Evolutionary conservation across 2,329 filamentous ascomycete species (phyloP).

Genomic region (Madurella fahalii): DNA sequence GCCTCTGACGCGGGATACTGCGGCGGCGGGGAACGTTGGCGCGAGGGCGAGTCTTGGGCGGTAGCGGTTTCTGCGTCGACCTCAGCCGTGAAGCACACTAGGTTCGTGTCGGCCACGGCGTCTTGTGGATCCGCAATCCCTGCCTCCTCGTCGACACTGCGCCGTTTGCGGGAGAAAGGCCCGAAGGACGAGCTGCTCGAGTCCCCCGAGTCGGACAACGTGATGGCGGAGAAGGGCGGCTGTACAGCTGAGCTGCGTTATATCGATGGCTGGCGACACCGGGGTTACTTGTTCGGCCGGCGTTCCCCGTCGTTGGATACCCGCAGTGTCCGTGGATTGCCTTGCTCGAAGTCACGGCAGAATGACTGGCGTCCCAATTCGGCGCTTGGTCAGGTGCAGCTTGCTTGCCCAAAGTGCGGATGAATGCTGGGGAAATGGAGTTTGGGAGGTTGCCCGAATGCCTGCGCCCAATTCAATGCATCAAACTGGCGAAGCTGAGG

Average conservation of each 20-base stretch:
- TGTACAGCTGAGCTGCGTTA: not conserved
- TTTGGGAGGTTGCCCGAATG: not conserved
- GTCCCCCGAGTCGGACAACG: slow-evolving; percentile 46
- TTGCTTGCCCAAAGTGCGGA: not conserved
- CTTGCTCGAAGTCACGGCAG: slow-evolving; percentile 1
- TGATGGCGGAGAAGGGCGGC: slow-evolving; percentile 34
- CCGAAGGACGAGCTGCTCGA: slow-evolving; percentile 41
- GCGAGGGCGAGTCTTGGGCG: slow-evolving; percentile 11
- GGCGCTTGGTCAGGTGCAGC: slow-evolving; percentile 1
- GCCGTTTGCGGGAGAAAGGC: slow-evolving; percentile 26
- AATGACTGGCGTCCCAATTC: not conserved
- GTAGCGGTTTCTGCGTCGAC: slow-evolving; percentile 24
- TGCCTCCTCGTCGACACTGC: slow-evolving; percentile 33
- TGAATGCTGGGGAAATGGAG: not conserved
- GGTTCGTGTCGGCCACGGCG: slow-evolving; percentile 22
- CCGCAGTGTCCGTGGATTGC: slow-evolving; percentile 2
- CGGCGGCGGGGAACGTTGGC: slow-evolving; percentile 48
- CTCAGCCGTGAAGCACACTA: slow-evolving; percentile 29
- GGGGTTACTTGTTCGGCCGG: not conserved
- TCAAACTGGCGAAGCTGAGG: not conserved
- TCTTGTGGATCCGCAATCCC: slow-evolving; percentile 25
- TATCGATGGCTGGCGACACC: not conserved
- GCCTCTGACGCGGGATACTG: slow-evolving; percentile 56
- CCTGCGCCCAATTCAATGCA: slow-evolving; percentile 1
- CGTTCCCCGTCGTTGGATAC: not conserved